Conservation (phyloP, 306 rosid species). For the Hylodesmum podocarpum region DNA sequence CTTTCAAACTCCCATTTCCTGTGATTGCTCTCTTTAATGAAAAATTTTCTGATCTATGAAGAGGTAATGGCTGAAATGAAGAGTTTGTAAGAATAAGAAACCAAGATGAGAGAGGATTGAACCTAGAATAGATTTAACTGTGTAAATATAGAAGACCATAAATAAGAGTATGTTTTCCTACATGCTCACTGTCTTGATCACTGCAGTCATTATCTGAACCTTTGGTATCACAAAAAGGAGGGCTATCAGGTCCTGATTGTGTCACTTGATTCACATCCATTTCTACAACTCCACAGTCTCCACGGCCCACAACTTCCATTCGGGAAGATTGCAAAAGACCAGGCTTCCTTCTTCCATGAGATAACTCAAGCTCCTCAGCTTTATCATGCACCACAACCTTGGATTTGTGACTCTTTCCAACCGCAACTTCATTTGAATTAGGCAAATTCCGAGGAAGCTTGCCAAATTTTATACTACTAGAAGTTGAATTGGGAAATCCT, state of each 20-base stretch:
- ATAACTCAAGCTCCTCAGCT: conserved; percentile 28
- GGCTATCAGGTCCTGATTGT: conserved; percentile 55
- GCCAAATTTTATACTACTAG: conserved; percentile 4
- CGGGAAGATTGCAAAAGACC: conserved; percentile 23
- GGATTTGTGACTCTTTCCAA: conserved; percentile 31
- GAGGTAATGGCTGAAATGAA: conserved; percentile 16
- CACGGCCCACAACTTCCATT: conserved; percentile 22
- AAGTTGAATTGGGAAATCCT: conserved; percentile 10
- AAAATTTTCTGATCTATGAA: conserved; percentile 45
- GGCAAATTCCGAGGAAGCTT: conserved; percentile 2
- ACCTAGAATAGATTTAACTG: background rate
- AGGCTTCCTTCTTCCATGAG: conserved; percentile 21
- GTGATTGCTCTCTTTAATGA: conserved; percentile 41
- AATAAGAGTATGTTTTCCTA: conserved; percentile 20
- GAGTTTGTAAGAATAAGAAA: background rate
- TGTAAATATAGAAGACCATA: background rate
- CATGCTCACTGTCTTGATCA: conserved; percentile 51
- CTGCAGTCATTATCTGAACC: conserved; percentile 69
- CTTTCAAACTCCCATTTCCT: conserved; percentile 35
- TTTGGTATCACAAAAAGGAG: conserved; percentile 71
- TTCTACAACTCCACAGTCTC: conserved; percentile 35
- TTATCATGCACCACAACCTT: conserved; percentile 28
- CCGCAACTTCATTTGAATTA: conserved; percentile 30
- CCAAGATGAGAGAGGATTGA: background rate
- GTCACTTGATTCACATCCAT: conserved; percentile 47